phyloP scores from a whole-genome alignment of 2,329 filamentous ascomycete genomes.

The Penicillium concentricum region DNA sequence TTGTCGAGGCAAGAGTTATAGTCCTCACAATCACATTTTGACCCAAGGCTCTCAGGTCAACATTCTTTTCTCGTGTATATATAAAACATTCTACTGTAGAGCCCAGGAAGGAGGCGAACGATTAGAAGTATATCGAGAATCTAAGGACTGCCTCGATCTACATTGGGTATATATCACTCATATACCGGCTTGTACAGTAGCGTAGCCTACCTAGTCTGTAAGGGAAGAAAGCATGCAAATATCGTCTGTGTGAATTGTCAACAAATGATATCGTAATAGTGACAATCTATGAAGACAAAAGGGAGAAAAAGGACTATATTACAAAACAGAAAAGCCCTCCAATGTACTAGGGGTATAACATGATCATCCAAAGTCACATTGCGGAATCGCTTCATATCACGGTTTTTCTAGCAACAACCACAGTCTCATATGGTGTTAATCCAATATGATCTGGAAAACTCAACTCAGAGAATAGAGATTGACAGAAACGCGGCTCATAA shows the following conservation, averaged over 20 bases:
- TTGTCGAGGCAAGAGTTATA: no score
- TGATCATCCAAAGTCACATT: not conserved
- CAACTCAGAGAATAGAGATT: constrained; percentile 22
- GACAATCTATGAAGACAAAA: not conserved
- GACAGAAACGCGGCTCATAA: constrained; percentile 28
- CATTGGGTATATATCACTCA: no score
- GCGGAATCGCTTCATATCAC: not conserved
- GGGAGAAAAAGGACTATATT: not conserved
- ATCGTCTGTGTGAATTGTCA: not conserved
- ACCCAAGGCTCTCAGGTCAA: no score
- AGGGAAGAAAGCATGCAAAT: not conserved
- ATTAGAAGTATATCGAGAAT: no score
- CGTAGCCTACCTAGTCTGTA: not conserved
- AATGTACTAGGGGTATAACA: not conserved
- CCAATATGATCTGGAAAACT: constrained; percentile 22
- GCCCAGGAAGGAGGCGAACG: no score
- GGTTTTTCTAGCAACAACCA: constrained; percentile 19
- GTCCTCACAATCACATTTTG: no score
- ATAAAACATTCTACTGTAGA: no score
- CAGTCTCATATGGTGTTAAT: constrained; percentile 26
- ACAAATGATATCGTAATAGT: not conserved
- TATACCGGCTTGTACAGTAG: no score
- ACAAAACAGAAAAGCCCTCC: not conserved
- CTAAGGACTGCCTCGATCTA: no score
- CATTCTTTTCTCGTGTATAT: no score